phyloP scores from a whole-genome alignment of 108 stramenopile genomes.

The Fragilariopsis cylindrus region DNA sequence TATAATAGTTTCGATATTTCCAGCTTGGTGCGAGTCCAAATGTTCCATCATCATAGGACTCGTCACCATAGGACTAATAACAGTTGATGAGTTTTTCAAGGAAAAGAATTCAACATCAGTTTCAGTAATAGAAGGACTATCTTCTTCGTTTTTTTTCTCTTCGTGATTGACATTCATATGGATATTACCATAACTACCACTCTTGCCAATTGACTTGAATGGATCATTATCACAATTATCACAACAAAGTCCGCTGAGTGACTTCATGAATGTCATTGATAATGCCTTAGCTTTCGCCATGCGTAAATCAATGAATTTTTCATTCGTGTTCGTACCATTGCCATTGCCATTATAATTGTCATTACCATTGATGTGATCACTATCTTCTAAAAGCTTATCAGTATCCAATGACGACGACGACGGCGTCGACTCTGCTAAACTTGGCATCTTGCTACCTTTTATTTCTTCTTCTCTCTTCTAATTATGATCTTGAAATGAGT shows the following conservation, averaged over 20 bases:
- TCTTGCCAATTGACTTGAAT: background rate
- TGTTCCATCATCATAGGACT: conserved; percentile 25
- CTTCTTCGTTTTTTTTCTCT: background rate
- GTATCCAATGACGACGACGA: too few species aligned
- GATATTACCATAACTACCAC: background rate
- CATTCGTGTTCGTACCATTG: too few species aligned
- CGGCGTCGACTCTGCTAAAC: too few species aligned
- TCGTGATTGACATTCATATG: background rate
- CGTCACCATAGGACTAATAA: conserved; percentile 29
- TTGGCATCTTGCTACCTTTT: too few species aligned
- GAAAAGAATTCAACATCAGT: too few species aligned
- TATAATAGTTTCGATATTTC: conserved; percentile 47
- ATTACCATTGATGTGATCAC: too few species aligned
- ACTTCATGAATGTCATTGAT: conserved; percentile 29
- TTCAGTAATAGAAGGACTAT: background rate
- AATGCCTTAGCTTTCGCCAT: conserved; percentile 13
- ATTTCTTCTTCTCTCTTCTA: too few species aligned
- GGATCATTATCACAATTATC: conserved; percentile 26
- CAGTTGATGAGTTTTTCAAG: background rate
- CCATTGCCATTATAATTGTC: too few species aligned
- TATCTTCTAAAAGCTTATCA: too few species aligned
- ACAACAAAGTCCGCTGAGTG: conserved; percentile 29
- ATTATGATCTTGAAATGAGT: too few species aligned
- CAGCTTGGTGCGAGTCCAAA: background rate
- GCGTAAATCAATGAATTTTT: too few species aligned